These are phyloP conservation scores for Vaccinium macrocarpon DNA, from an alignment of 148 eudicot species.

Conservation along the genomic window DNA sequence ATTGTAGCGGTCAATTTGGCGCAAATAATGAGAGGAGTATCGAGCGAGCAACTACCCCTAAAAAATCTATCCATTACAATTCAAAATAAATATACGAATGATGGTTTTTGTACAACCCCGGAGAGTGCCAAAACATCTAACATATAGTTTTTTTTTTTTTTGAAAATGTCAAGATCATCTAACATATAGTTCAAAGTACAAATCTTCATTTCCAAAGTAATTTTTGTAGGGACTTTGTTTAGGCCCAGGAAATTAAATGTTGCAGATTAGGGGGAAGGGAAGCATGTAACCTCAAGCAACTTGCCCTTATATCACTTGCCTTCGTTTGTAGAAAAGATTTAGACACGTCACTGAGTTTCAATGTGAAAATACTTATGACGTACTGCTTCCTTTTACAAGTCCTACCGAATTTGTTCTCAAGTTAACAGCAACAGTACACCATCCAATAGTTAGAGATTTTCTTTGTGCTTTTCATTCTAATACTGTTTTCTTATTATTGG, in stretches of 20 bases:
- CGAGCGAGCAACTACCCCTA: too few relatives aligned
- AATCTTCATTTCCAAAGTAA: not conserved
- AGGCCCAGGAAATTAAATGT: not conserved
- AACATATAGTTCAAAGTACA: not conserved
- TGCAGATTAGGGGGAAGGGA: not conserved
- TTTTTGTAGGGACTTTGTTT: not conserved
- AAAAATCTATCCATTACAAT: too few relatives aligned
- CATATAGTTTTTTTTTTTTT: too few relatives aligned
- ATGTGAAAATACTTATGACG: not conserved
- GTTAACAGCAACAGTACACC: slow-evolving; percentile 18
- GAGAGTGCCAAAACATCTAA: too few relatives aligned
- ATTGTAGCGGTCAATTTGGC: too few relatives aligned
- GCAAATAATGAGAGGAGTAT: too few relatives aligned
- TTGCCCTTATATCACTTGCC: not conserved
- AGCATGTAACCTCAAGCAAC: not conserved
- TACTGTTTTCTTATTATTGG: slow-evolving; percentile 4
- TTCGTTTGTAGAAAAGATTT: not conserved
- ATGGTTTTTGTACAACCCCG: too few relatives aligned
- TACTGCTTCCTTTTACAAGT: slow-evolving; percentile 45
- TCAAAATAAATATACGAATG: too few relatives aligned
- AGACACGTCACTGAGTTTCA: not conserved
- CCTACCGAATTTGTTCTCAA: slow-evolving; percentile 74
- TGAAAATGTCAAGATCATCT: too few relatives aligned
- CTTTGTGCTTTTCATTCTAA: slow-evolving; percentile 14
- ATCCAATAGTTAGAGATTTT: slow-evolving; percentile 1